Conservation (phyloP, 2,329 filamentous ascomycete genomes). For the Didymosphaeria variabile region DNA sequence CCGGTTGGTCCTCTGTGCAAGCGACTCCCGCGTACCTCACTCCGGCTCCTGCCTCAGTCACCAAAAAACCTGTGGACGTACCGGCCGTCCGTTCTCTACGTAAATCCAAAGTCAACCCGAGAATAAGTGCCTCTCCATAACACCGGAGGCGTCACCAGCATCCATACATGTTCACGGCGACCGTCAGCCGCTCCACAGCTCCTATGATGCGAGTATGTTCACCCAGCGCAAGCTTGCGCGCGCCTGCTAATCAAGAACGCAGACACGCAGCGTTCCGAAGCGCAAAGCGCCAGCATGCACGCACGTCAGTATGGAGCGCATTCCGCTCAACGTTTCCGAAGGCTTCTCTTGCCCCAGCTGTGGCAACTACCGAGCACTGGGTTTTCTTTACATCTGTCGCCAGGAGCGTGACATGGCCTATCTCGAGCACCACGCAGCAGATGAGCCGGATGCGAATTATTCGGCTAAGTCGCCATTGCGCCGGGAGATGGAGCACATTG, state of each 20-base stretch:
- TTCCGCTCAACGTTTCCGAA: slow-evolving; percentile 59
- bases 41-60: slow-evolving; percentile 18
- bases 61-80: slow-evolving; percentile 2
- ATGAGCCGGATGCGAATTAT: slow-evolving; percentile 6
- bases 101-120: neutral
- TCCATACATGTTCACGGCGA: neutral
- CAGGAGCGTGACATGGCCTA: slow-evolving; percentile 60
- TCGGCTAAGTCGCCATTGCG: slow-evolving; percentile 33
- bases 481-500: slow-evolving; percentile 37
- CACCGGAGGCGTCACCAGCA: neutral
- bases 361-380: slow-evolving; percentile 62
- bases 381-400: slow-evolving; percentile 78
- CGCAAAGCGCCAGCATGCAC: slow-evolving; percentile 61
- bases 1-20: slow-evolving; percentile 6
- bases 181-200: slow-evolving; percentile 4
- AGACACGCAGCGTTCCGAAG: slow-evolving; percentile 32
- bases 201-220: slow-evolving; percentile 28
- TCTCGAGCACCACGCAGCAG: slow-evolving; percentile 17
- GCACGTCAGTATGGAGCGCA: slow-evolving; percentile 72
- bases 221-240: slow-evolving; percentile 11
- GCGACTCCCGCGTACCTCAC: slow-evolving; percentile 11
- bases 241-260: slow-evolving; percentile 21
- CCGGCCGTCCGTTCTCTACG: neutral
- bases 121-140: neutral
- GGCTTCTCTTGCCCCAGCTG: slow-evolving; percentile 67